These are phyloP conservation scores for Claviceps humidiphila DNA, from an alignment of 2,329 filamentous ascomycete genomes.

Conservation along the genomic window DNA sequence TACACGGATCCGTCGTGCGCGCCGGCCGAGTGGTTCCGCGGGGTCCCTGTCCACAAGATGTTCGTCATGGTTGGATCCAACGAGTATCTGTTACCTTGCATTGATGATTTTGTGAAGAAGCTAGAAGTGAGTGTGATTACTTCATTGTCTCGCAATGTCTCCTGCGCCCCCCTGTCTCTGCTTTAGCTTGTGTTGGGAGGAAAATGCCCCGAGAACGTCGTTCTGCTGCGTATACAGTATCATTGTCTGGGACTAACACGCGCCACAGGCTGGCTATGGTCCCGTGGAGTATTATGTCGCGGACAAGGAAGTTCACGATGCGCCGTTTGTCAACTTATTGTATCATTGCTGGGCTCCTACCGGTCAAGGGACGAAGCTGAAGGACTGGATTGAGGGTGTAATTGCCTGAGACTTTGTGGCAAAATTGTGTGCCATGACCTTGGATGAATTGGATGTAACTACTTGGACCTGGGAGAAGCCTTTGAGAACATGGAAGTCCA, in stretches of 20 bases:
- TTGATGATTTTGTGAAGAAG: constrained; percentile 7
- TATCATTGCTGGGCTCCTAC: constrained; percentile 8
- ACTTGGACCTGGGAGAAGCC: too few relatives aligned
- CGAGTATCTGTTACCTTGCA: constrained; percentile 9
- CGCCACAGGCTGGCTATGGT: constrained; percentile 3
- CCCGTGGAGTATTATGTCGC: constrained; percentile 10
- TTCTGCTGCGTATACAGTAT: not conserved
- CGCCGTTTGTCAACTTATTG: constrained; percentile 9
- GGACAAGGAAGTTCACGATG: constrained; percentile 9
- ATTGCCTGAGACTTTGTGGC: not conserved
- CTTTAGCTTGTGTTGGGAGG: not conserved
- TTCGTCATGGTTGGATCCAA: constrained; percentile 8
- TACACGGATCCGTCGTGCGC: constrained; percentile 10
- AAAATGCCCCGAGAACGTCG: not conserved
- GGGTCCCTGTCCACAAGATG: constrained; percentile 7
- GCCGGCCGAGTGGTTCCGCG: constrained; percentile 9
- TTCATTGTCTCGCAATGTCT: too few relatives aligned
- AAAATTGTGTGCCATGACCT: too few relatives aligned
- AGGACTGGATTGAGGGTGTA: constrained; percentile 8
- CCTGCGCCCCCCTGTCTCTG: not conserved
- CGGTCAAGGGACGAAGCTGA: constrained; percentile 10
- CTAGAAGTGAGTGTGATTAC: constrained; percentile 6
- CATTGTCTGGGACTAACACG: not conserved
- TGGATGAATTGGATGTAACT: too few relatives aligned
- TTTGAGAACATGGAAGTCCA: too few relatives aligned